Base-by-base conservation (phyloP, 2,329 filamentous ascomycete species). In the Nigrospora oryzae region DNA sequence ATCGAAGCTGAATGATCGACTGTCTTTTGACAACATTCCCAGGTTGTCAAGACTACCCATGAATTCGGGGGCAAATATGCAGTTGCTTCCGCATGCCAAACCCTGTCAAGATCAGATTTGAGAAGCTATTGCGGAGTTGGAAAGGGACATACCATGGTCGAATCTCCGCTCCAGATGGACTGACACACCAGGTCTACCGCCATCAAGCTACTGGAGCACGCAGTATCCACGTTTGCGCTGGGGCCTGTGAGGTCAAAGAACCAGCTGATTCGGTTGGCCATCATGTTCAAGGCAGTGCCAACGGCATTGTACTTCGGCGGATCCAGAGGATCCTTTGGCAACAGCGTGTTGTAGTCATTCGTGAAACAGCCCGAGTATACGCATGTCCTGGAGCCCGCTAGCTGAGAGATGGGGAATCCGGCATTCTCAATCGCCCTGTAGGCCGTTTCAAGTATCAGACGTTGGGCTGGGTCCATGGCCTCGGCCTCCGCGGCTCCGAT, bases 141-240 rank as follows among this genome's bases (percentile, higher is more conserved):
- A n/a, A n/a, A n/a, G 4, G 6, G 19, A 23, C 19, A 23, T 23
- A 38, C 37, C 42, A 44, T 44, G 12, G 42, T 41, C 11, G 40
- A 30, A 6, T 46, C 45, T 5, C 45, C 45, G 6, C 37, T 35
- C 7, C 42, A 30, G n/a, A 44, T 32, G n/a, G 23, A 31, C 30
- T 44, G 38, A 13, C 42, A 42, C 3, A 31, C 42, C 7, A 38
- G 33, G 28, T 47, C 38, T 16, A 47, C 15, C 6, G 42, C 42
- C 15, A 42, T 38, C 12, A 47, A 14, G 13, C 28, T 32, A 7
- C 37, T 35, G 3, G 42, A 47, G 34, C 46, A 47, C 3, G 42
- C 46, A 8, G 46, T 47, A 34, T 47, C 46, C 14, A 47, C 33
- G 17, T 14, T 47, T 4, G 42, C 35, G 31, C 38, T 42, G 7